Evolutionary conservation across 108 stramenopile genomes (phyloP).

Genomic region (Skeletonema tropicum): DNA sequence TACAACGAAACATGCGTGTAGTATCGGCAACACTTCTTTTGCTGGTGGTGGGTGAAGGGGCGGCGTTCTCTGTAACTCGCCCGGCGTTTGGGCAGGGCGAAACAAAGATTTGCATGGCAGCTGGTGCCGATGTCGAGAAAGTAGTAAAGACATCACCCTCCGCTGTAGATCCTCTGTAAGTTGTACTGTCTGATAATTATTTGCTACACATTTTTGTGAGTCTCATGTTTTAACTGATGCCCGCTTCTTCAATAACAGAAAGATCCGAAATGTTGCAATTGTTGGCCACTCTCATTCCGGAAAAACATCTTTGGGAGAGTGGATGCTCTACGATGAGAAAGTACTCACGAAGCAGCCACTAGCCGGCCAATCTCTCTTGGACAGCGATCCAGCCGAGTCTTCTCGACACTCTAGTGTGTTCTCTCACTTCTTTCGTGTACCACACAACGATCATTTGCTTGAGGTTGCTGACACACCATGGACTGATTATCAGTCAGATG

Average conservation of each 20-base stretch:
- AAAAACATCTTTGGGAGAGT: conserved; percentile 29
- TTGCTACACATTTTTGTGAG: not conserved
- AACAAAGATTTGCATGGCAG: too few species aligned
- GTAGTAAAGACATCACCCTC: too few species aligned
- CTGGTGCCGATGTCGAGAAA: too few species aligned
- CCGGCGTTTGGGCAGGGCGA: too few species aligned
- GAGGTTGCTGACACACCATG: conserved; percentile 37
- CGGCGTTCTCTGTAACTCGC: too few species aligned
- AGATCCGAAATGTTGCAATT: conserved; percentile 27
- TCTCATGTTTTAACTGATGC: not conserved
- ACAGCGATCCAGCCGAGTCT: conserved; percentile 40
- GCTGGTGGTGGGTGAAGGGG: too few species aligned
- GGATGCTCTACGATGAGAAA: conserved; percentile 37
- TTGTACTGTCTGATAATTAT: not conserved
- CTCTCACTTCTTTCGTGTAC: conserved; percentile 23
- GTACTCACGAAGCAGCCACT: conserved; percentile 27
- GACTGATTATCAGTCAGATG: conserved; percentile 40
- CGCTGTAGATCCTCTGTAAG: conserved; percentile 24
- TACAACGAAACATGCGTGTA: too few species aligned
- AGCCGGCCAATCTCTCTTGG: conserved; percentile 29
- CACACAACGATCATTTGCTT: conserved; percentile 14
- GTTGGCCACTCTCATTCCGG: conserved; percentile 34
- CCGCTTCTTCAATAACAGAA: conserved; percentile 5
- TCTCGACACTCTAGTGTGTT: conserved; percentile 35
- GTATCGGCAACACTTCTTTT: too few species aligned